Conservation (phyloP, 306 rosid genomes). For the Fragaria iinumae region DNA sequence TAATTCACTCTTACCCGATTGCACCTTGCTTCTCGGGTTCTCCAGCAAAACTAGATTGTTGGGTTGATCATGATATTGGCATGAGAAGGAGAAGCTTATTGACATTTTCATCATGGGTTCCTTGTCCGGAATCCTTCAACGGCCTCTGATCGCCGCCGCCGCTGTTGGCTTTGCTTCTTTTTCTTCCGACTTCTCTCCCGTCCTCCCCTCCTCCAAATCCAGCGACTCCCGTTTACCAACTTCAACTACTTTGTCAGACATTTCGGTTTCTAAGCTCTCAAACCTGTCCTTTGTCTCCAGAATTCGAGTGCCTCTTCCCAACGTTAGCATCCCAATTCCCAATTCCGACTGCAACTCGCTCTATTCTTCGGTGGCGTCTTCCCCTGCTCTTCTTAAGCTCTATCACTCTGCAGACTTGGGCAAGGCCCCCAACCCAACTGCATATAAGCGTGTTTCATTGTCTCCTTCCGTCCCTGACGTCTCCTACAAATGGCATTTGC, state of each 20-base stretch:
- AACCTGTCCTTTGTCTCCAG: conserved; percentile 45
- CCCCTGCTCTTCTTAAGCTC: conserved; percentile 42
- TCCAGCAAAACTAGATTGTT: too few species aligned
- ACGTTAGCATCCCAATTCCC: conserved; percentile 46
- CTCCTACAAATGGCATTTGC: conserved; percentile 91
- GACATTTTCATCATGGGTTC: conserved; percentile 47
- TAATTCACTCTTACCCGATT: background rate
- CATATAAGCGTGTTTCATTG: conserved; percentile 16
- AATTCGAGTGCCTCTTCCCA: conserved; percentile 63
- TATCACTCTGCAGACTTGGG: conserved; percentile 67
- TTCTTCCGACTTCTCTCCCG: conserved; percentile 59
- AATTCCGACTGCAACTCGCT: conserved; percentile 25
- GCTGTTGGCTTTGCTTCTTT: conserved; percentile 79
- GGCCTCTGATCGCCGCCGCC: conserved; percentile 84
- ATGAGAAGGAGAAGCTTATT: conserved; percentile 6
- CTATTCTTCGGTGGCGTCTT: conserved; percentile 45
- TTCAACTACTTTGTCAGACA: conserved; percentile 21
- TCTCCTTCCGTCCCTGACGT: conserved; percentile 49
- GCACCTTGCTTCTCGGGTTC: background rate
- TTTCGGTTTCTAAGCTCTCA: conserved; percentile 63
- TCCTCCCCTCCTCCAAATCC: conserved; percentile 45
- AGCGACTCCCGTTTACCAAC: conserved; percentile 22
- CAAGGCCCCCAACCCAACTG: conserved; percentile 36
- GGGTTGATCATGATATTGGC: background rate
- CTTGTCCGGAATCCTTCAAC: conserved; percentile 71